phyloP scores from a whole-genome alignment of 768 basidiomycete species.

The Trametes punicea region DNA sequence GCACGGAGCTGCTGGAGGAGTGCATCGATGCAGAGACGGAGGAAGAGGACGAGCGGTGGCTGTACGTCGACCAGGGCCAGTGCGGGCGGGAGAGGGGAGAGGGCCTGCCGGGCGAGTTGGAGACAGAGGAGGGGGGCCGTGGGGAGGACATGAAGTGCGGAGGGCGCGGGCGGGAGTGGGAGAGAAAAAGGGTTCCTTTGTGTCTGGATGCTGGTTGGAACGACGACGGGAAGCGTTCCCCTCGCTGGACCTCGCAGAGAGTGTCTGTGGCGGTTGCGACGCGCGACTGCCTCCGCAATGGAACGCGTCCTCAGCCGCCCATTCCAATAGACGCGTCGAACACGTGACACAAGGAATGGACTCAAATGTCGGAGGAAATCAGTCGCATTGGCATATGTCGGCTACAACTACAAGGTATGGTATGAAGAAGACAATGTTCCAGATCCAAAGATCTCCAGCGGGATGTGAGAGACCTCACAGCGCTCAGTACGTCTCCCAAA shows the following conservation, averaged over 20 bases:
- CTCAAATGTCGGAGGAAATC: background rate
- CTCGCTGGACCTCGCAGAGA: background rate
- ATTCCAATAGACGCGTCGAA: background rate
- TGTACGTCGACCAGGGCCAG: conserved; percentile 53
- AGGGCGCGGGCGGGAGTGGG: background rate
- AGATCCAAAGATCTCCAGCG: background rate
- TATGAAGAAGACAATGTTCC: background rate
- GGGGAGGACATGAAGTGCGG: conserved; percentile 10
- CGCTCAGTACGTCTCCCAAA: conserved; percentile 74
- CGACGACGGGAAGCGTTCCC: background rate
- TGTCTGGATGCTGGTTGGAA: background rate
- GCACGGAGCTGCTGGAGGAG: conserved; percentile 23
- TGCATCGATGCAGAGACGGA: conserved; percentile 27
- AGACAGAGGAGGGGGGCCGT: conserved; percentile 7
- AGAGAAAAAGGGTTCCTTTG: background rate
- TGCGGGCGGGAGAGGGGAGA: conserved; percentile 52
- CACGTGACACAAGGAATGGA: background rate
- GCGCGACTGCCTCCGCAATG: background rate
- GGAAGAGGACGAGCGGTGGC: conserved; percentile 32
- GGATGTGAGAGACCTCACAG: background rate
- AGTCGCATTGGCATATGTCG: background rate
- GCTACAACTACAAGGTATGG: background rate
- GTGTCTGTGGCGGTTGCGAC: background rate
- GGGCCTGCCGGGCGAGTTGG: conserved; percentile 36
- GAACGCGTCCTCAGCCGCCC: background rate